A percentile compares a stretch with the other conserved stretches of the same genome.
Conservation (phyloP, 1,284 basidiomycete species). For the Spongiforma sp. region DNA sequence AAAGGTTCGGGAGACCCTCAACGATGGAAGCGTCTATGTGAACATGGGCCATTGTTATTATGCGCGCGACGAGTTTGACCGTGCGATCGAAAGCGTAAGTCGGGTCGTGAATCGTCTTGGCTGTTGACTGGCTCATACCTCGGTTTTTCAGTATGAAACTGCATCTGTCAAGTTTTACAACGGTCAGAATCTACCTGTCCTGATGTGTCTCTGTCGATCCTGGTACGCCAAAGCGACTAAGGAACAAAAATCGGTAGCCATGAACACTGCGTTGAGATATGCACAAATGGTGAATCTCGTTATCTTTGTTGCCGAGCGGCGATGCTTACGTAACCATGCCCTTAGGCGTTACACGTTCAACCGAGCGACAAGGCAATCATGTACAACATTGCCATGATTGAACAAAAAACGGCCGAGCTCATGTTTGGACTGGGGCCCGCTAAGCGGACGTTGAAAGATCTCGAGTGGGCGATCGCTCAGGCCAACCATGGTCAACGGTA, state of each 20-base stretch:
- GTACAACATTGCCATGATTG: constrained; percentile 97
- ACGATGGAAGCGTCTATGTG: constrained; percentile 87
- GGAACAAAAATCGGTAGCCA: constrained; percentile 80
- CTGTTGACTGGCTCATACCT: constrained; percentile 2
- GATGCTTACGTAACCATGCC: too few relatives aligned
- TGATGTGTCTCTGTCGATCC: constrained; percentile 86
- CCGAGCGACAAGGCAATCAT: constrained; percentile 87
- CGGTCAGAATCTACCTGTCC: constrained; percentile 70
- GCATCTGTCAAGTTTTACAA: constrained; percentile 78
- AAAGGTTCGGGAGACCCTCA: constrained; percentile 84
- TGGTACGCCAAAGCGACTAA: constrained; percentile 93
- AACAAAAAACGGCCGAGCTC: constrained; percentile 93
- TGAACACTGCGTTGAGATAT: constrained; percentile 81
- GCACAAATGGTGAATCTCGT: constrained; percentile 60
- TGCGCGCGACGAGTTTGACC: constrained; percentile 88
- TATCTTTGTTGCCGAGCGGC: not conserved
- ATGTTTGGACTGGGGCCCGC: constrained; percentile 73
- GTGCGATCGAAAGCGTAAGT: constrained; percentile 92
- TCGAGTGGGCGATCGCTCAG: constrained; percentile 78
- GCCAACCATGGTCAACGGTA: constrained; percentile 90
- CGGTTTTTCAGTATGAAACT: constrained; percentile 78
- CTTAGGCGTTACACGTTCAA: constrained; percentile 82
- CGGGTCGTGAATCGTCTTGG: not conserved
- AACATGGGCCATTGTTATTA: constrained; percentile 98
- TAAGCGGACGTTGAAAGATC: constrained; percentile 81